Evolutionary conservation across 2,329 filamentous ascomycete genomes (phyloP).

Genomic region (Xylariaceae sp.): DNA sequence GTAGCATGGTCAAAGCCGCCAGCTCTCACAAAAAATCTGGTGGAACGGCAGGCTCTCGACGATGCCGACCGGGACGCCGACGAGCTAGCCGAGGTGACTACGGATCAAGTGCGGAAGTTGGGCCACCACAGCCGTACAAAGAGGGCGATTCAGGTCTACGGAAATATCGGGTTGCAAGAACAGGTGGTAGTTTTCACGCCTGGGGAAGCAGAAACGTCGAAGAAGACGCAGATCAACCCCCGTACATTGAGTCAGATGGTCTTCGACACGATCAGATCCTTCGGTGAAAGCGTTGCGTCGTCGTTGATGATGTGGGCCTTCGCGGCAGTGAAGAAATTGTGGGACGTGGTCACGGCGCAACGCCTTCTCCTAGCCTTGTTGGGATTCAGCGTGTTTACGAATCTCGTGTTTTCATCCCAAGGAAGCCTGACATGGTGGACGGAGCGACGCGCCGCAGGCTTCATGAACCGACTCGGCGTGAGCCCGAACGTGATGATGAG

Average conservation of each 20-base stretch:
- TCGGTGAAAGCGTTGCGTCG: slow-evolving; percentile 73
- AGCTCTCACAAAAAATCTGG: slow-evolving; percentile 60
- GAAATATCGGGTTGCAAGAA: slow-evolving; percentile 70
- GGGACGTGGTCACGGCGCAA: slow-evolving; percentile 72
- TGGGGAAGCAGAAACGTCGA: slow-evolving; percentile 48
- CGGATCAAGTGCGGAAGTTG: slow-evolving; percentile 75
- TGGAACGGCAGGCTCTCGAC: slow-evolving; percentile 73
- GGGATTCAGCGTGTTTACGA: slow-evolving; percentile 68
- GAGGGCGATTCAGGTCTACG: slow-evolving; percentile 79
- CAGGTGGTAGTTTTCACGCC: slow-evolving; percentile 65
- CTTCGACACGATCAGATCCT: slow-evolving; percentile 71
- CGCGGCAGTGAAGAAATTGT: slow-evolving; percentile 65
- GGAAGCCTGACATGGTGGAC: slow-evolving; percentile 80
- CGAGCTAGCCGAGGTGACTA: slow-evolving; percentile 74
- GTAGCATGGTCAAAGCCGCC: slow-evolving; percentile 82
- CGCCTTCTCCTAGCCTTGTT: slow-evolving; percentile 73
- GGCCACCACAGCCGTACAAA: slow-evolving; percentile 75
- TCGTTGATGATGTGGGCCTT: slow-evolving; percentile 79
- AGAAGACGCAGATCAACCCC: slow-evolving; percentile 62
- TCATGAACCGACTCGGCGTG: slow-evolving; percentile 82
- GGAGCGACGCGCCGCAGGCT: slow-evolving; percentile 77
- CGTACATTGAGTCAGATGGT: slow-evolving; percentile 70
- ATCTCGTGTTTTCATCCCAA: slow-evolving; percentile 74
- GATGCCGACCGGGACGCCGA: slow-evolving; percentile 74
- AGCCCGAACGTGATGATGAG: slow-evolving; percentile 79